Conservation (phyloP, 495 filamentous ascomycete species). For the Recurvomyces mirabilis region DNA sequence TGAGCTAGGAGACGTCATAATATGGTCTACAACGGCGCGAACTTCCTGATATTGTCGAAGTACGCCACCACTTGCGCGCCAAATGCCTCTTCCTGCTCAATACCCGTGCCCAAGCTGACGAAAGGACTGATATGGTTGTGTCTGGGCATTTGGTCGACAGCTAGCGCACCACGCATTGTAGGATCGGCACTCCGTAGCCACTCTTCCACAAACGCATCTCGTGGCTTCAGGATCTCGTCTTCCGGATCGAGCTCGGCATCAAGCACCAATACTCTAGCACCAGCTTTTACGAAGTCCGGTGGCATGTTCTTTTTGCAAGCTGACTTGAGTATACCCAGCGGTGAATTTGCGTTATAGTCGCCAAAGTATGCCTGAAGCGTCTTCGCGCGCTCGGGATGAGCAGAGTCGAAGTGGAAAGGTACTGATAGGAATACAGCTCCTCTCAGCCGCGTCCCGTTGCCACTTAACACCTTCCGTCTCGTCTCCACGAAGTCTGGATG, state of each 20-base stretch:
- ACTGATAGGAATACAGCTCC: conserved; percentile 30
- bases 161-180: conserved; percentile 18
- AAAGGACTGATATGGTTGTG: conserved; percentile 38
- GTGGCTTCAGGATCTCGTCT: conserved; percentile 28
- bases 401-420: conserved; percentile 29
- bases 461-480: neutral
- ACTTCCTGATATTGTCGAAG: conserved; percentile 11
- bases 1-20: too few relatives aligned
- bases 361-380: conserved; percentile 20
- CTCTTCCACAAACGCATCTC: conserved; percentile 26
- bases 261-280: conserved; percentile 26
- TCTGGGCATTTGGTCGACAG: conserved; percentile 27
- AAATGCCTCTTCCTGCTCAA: conserved; percentile 34
- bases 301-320: conserved; percentile 19
- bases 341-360: conserved; percentile 23
- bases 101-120: conserved; percentile 26
- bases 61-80: conserved; percentile 17
- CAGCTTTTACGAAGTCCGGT: conserved; percentile 19
- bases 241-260: conserved; percentile 34
- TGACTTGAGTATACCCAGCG: conserved; percentile 26
- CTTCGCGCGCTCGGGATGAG: conserved; percentile 12
- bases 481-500: conserved; percentile 12
- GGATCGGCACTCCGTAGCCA: conserved; percentile 18
- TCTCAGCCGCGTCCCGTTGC: conserved; percentile 25
- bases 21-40: too few relatives aligned